phyloP scores from a whole-genome alignment of 2,329 filamentous ascomycete species.

The Ceratocystis ficicola region DNA sequence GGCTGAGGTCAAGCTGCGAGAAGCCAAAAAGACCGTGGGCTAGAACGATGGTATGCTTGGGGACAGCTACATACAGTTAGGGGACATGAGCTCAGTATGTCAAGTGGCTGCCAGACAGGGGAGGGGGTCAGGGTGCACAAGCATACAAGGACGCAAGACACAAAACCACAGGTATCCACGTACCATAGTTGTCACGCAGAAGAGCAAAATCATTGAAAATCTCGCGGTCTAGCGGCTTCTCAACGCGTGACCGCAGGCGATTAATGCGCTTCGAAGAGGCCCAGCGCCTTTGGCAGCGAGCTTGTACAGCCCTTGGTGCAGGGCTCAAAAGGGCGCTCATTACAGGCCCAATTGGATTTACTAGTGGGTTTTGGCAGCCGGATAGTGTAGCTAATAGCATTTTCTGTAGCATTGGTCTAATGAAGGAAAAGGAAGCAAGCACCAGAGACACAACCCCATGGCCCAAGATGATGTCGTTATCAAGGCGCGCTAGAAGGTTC shows the following conservation, averaged over 20 bases:
- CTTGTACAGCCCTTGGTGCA: not conserved
- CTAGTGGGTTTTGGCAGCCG: not conserved
- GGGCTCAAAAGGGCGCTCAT: not conserved
- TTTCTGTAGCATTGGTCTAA: not conserved
- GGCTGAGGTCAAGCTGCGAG: slow-evolving; percentile 39
- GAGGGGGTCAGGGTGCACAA: too few species aligned
- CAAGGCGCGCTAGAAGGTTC: too few species aligned
- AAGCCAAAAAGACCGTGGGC: slow-evolving; percentile 56
- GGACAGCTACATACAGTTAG: slow-evolving; percentile 25
- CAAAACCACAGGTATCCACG: not conserved
- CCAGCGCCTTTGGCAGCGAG: not conserved
- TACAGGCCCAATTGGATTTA: too few species aligned
- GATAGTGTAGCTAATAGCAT: not conserved
- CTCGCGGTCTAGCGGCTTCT: slow-evolving; percentile 19
- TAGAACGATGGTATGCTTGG: slow-evolving; percentile 50
- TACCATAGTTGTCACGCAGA: slow-evolving; percentile 20
- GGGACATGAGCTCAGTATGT: not conserved
- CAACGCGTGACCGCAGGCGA: not conserved
- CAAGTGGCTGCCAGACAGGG: too few species aligned
- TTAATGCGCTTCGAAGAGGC: not conserved
- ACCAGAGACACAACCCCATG: not conserved
- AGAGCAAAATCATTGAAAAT: slow-evolving; percentile 22
- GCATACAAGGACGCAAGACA: too few species aligned
- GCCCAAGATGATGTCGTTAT: not conserved
- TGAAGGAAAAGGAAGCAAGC: not conserved